phyloP scores from a whole-genome alignment of 805 yeast genomes.

The Candida gorgasii region DNA sequence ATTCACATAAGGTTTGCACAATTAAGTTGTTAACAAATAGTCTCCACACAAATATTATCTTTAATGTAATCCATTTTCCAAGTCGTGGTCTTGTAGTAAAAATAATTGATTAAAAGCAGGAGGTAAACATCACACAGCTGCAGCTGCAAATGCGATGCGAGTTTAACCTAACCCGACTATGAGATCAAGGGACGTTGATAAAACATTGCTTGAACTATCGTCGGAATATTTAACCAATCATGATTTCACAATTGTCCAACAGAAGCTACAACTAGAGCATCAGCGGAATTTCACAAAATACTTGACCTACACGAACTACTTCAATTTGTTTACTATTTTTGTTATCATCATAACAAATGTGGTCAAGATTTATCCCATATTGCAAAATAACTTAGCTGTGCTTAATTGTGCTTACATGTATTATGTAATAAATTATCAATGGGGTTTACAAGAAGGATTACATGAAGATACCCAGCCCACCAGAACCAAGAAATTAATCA shows the following conservation, averaged over 20 bases:
- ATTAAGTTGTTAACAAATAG: too few relatives aligned
- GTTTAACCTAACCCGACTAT: background rate
- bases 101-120: constrained; percentile 2
- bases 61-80: background rate
- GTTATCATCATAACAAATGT: constrained; percentile 1
- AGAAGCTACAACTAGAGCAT: constrained; percentile 1
- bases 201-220: background rate
- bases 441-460: background rate
- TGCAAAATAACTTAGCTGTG: background rate
- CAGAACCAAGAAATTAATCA: background rate
- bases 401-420: constrained; percentile 6
- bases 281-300: background rate
- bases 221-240: constrained; percentile 1
- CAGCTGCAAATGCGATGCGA: constrained; percentile 1
- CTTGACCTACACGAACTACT: background rate
- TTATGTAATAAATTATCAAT: background rate
- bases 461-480: background rate
- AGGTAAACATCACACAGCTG: constrained; percentile 5
- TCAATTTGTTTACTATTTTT: constrained; percentile 1
- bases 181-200: constrained; percentile 3
- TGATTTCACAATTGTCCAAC: constrained; percentile 1
- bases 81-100: background rate
- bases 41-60: background rate
- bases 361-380: background rate
- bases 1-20: too few relatives aligned